These are phyloP conservation scores for Yamadazyma ubonensis DNA, from an alignment of 805 yeast species.

Conservation along the genomic window DNA sequence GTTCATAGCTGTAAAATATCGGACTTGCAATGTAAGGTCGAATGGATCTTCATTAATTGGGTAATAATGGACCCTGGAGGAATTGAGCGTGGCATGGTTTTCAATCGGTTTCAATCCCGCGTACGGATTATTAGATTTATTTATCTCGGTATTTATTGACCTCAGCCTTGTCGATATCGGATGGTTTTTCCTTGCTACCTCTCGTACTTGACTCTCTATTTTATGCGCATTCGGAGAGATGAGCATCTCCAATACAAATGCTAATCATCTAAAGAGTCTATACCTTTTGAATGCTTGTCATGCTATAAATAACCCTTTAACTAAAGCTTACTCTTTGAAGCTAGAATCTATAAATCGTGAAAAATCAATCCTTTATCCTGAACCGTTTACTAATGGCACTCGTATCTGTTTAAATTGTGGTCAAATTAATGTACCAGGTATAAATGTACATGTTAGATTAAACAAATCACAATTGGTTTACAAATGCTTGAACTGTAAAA, in stretches of 20 bases:
- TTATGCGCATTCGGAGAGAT: neutral
- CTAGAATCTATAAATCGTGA: constrained; percentile 22
- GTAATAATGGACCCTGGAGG: neutral
- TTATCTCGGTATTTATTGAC: neutral
- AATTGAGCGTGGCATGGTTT: too few species aligned
- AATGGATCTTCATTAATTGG: neutral
- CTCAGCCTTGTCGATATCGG: neutral
- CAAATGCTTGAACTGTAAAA: constrained; percentile 18
- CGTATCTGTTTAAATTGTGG: constrained; percentile 35
- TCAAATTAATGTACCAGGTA: constrained; percentile 32
- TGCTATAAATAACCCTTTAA: constrained; percentile 22
- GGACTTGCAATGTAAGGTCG: neutral
- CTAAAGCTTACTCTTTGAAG: constrained; percentile 23
- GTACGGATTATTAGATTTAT: neutral
- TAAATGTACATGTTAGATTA: constrained; percentile 9
- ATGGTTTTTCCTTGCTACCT: neutral
- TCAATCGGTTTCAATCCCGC: too few species aligned
- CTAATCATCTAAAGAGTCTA: constrained; percentile 22
- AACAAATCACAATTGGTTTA: constrained; percentile 3
- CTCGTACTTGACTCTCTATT: neutral
- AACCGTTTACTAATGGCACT: constrained; percentile 19
- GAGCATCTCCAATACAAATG: constrained; percentile 4
- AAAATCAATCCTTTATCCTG: constrained; percentile 30
- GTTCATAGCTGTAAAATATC: constrained; percentile 1
- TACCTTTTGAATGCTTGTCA: constrained; percentile 34